Percentiles rank a stretch among this genome's conserved stretches.
Evolutionary conservation across 345 rosid genomes (phyloP).

Genomic region (Boechera divaricarpa): DNA sequence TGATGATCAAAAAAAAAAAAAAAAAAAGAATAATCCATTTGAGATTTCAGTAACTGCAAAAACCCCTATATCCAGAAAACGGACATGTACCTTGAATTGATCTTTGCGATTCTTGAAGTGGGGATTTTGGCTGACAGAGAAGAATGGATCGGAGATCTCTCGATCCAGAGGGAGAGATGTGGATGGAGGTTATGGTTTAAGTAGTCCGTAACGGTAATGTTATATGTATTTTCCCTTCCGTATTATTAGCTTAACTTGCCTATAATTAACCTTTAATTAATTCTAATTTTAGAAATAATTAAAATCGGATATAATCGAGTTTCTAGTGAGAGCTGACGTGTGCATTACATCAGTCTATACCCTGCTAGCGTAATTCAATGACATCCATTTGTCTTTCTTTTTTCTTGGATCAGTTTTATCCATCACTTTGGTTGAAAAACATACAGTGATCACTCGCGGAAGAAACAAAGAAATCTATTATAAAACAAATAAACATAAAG

Average conservation of each 20-base stretch:
- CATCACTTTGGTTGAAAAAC: neutral
- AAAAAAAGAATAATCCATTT: neutral
- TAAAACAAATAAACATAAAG: no score
- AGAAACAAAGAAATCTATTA: no score
- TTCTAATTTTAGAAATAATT: conserved; percentile 29
- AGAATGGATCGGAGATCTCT: conserved; percentile 33
- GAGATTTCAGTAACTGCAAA: conserved; percentile 11
- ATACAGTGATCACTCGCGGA: no score
- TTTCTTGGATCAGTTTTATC: neutral
- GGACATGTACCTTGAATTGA: conserved; percentile 31
- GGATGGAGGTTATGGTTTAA: conserved; percentile 1
- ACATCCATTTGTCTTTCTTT: neutral
- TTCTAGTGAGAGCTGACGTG: neutral
- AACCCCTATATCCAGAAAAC: neutral
- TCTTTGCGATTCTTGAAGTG: conserved; percentile 26
- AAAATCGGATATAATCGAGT: conserved; percentile 16
- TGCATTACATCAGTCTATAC: conserved; percentile 4
- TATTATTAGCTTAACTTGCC: conserved; percentile 16
- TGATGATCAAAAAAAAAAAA: neutral
- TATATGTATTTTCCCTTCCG: conserved; percentile 6
- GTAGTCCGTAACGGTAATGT: conserved; percentile 35
- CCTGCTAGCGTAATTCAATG: neutral
- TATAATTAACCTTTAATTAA: conserved; percentile 28
- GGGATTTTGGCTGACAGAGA: conserved; percentile 12
- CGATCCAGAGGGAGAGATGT: conserved; percentile 33